These are phyloP conservation scores for Scutellaria minor DNA, from an alignment of 257 asterid species.

Conservation along the genomic window DNA sequence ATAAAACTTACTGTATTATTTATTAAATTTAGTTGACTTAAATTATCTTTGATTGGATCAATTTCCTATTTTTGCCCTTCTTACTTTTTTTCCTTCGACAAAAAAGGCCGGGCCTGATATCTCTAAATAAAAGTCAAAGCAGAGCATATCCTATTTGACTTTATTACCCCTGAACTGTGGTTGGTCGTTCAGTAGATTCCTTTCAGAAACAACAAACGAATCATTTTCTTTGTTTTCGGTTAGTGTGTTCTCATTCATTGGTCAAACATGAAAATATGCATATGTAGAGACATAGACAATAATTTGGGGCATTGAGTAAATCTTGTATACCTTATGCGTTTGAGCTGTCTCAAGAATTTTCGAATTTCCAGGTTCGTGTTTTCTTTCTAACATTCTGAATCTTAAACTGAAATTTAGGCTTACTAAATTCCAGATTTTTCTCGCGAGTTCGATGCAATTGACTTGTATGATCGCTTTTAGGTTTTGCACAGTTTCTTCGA, in stretches of 20 bases:
- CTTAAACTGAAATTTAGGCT: neutral
- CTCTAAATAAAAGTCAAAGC: neutral
- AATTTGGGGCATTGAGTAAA: neutral
- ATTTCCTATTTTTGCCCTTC: too few species aligned
- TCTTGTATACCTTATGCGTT: slow-evolving; percentile 31
- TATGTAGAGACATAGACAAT: neutral
- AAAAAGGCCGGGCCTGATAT: too few species aligned
- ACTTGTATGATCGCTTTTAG: neutral
- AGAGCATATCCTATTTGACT: neutral
- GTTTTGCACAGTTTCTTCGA: slow-evolving; percentile 17
- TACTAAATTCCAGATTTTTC: neutral
- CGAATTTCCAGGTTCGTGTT: slow-evolving; percentile 42
- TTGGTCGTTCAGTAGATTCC: slow-evolving; percentile 17
- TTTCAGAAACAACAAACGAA: neutral
- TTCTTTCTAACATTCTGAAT: neutral
- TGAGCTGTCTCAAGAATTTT: slow-evolving; percentile 3
- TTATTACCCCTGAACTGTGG: slow-evolving; percentile 18
- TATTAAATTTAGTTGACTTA: too few species aligned
- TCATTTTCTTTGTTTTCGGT: neutral
- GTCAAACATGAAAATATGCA: slow-evolving; percentile 22
- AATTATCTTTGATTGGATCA: too few species aligned
- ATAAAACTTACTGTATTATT: too few species aligned
- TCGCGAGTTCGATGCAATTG: neutral
- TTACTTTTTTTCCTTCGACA: too few species aligned
- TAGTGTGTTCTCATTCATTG: neutral